Evolutionary conservation across 176 grass and related monocot species (phyloP).

Genomic region (Urochloa ruziziensis): DNA sequence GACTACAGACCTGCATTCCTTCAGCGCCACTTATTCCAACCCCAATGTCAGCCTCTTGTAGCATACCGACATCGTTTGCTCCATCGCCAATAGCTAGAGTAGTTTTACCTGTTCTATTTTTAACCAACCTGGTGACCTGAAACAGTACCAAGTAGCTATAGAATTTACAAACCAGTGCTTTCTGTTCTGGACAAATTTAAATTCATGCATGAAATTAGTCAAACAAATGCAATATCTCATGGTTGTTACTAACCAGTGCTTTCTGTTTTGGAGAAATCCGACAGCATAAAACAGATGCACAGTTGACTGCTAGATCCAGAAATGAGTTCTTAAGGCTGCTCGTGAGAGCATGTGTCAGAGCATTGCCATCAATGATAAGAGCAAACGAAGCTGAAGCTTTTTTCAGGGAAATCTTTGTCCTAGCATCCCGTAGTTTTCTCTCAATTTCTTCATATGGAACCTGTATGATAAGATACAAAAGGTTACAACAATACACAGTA

Average conservation of each 20-base stretch:
- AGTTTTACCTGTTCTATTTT: conserved; percentile 63
- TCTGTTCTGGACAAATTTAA: not conserved
- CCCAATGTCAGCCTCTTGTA: conserved; percentile 96
- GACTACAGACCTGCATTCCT: conserved; percentile 89
- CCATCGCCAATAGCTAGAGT: conserved; percentile 92
- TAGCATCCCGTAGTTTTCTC: conserved; percentile 64
- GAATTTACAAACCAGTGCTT: not conserved
- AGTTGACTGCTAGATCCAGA: conserved; percentile 76
- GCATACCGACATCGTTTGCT: conserved; percentile 97
- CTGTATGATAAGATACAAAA: conserved; percentile 30
- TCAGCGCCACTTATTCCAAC: conserved; percentile 95
- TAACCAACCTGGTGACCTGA: conserved; percentile 88
- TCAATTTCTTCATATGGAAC: conserved; percentile 33
- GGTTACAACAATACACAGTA: not conserved
- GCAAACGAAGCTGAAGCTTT: conserved; percentile 56
- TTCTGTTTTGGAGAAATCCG: conserved; percentile 96
- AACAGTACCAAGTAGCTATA: conserved; percentile 23
- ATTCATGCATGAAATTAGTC: not conserved
- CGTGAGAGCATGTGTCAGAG: conserved; percentile 71
- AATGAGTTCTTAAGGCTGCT: conserved; percentile 58
- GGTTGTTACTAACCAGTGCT: conserved; percentile 66
- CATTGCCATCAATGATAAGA: conserved; percentile 90
- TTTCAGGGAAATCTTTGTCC: conserved; percentile 35
- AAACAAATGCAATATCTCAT: not conserved
- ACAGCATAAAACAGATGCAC: conserved; percentile 91